Conservation (phyloP, 352 stramenopile species). For the Phytophthora agathidicida region DNA sequence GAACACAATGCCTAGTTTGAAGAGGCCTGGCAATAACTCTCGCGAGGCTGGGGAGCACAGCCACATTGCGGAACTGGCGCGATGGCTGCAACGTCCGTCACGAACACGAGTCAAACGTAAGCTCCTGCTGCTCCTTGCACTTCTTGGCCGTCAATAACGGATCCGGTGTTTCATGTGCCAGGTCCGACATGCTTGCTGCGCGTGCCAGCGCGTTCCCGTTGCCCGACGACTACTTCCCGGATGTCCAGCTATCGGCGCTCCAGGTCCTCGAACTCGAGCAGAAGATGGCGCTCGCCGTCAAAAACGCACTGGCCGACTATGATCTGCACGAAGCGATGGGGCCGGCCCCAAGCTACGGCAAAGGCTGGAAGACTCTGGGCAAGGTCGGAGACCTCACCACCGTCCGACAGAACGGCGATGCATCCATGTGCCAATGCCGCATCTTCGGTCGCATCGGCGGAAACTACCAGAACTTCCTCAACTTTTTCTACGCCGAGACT, state of each 20-base stretch:
- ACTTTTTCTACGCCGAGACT: slow-evolving; percentile 70
- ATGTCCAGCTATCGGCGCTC: slow-evolving; percentile 36
- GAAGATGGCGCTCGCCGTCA: slow-evolving; percentile 41
- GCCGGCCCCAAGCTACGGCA: slow-evolving; percentile 25
- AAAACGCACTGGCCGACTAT: slow-evolving; percentile 52
- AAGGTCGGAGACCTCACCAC: slow-evolving; percentile 34
- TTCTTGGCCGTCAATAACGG: not conserved
- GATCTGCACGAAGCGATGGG: slow-evolving; percentile 51
- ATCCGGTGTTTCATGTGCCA: slow-evolving; percentile 3
- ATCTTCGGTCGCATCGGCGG: slow-evolving; percentile 59
- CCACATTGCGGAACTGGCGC: slow-evolving; percentile 16
- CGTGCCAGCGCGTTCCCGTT: slow-evolving; percentile 27
- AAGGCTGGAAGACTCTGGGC: slow-evolving; percentile 34
- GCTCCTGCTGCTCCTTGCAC: not conserved
- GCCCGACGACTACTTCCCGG: slow-evolving; percentile 49
- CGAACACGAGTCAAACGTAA: slow-evolving; percentile 6
- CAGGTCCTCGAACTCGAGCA: slow-evolving; percentile 40
- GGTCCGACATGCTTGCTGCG: slow-evolving; percentile 15
- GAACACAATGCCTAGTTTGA: too few species aligned
- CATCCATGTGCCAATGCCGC: slow-evolving; percentile 38
- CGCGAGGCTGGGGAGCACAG: slow-evolving; percentile 6
- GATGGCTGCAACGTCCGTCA: slow-evolving; percentile 1
- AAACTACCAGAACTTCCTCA: slow-evolving; percentile 68
- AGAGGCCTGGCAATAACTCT: too few species aligned
- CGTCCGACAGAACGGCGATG: slow-evolving; percentile 25